A percentile compares a stretch with the other conserved stretches of the same genome.
Evolutionary conservation across 805 yeast species (phyloP).

Genomic region (Ogataea degrootiae): DNA sequence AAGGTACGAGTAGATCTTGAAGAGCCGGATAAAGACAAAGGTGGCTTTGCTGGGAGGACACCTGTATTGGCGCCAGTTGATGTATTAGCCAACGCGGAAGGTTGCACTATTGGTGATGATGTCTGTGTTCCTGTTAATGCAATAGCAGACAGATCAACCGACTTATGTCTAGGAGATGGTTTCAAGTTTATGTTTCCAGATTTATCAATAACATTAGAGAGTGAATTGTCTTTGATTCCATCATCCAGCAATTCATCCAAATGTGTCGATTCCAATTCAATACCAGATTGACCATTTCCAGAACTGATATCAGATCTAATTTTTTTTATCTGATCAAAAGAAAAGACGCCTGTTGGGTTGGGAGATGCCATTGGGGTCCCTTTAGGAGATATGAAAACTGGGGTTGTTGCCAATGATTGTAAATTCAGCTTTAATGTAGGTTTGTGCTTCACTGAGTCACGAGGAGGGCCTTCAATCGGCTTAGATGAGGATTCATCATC

Average conservation of each 20-base stretch:
- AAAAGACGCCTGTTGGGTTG: conserved; percentile 11
- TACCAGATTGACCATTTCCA: background rate
- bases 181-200: too few species aligned
- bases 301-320: conserved; percentile 5
- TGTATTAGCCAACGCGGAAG: background rate
- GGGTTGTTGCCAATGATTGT: conserved; percentile 17
- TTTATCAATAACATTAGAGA: too few species aligned
- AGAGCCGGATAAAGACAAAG: too few species aligned
- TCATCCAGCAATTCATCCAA: conserved; percentile 11
- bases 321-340: conserved; percentile 12
- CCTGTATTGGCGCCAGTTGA: background rate
- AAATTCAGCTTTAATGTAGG: conserved; percentile 19
- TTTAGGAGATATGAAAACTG: conserved; percentile 28
- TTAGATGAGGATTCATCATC: background rate
- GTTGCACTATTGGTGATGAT: background rate
- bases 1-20: conserved; percentile 13
- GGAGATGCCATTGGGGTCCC: conserved; percentile 29
- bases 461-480: background rate
- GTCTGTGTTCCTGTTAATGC: background rate
- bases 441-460: background rate
- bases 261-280: conserved; percentile 1
- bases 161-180: too few species aligned
- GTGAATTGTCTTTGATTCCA: too few species aligned
- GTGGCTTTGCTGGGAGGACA: too few species aligned
- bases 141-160: background rate